phyloP scores from a whole-genome alignment of 2,329 filamentous ascomycete species.

The Ophiobolus disseminans region DNA sequence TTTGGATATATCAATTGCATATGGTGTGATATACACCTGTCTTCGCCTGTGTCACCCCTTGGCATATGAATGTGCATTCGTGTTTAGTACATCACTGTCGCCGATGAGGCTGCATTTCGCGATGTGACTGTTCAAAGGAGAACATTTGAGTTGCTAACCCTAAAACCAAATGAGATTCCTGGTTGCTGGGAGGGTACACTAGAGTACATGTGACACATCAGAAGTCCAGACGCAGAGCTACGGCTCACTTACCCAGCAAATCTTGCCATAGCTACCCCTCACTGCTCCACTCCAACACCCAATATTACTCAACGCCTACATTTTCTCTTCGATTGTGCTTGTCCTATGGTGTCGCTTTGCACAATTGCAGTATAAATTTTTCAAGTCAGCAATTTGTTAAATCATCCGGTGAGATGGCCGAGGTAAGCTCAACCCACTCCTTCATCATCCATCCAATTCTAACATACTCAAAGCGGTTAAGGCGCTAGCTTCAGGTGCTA shows the following conservation, averaged over 20 bases:
- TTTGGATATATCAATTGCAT: neutral
- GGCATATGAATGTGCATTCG: too few species aligned
- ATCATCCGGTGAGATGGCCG: constrained; percentile 17
- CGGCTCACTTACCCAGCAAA: too few species aligned
- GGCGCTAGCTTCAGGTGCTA: constrained; percentile 40
- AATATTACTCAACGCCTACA: neutral
- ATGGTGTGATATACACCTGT: neutral
- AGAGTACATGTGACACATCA: too few species aligned
- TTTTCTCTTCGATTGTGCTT: neutral
- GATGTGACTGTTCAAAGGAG: too few species aligned
- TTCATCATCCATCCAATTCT: neutral
- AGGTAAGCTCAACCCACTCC: neutral
- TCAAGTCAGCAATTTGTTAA: constrained; percentile 4
- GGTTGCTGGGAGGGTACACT: too few species aligned
- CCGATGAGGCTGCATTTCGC: neutral
- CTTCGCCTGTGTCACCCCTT: too few species aligned
- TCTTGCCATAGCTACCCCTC: constrained; percentile 2
- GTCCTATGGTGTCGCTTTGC: neutral
- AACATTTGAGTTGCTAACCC: too few species aligned
- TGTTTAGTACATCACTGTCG: too few species aligned
- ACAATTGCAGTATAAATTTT: neutral
- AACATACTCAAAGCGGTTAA: constrained; percentile 21
- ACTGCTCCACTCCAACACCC: neutral
- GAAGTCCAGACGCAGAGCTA: too few species aligned
- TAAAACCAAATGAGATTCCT: too few species aligned